phyloP scores from a whole-genome alignment of 2,329 filamentous ascomycete genomes.

The Xylaria sp. region DNA sequence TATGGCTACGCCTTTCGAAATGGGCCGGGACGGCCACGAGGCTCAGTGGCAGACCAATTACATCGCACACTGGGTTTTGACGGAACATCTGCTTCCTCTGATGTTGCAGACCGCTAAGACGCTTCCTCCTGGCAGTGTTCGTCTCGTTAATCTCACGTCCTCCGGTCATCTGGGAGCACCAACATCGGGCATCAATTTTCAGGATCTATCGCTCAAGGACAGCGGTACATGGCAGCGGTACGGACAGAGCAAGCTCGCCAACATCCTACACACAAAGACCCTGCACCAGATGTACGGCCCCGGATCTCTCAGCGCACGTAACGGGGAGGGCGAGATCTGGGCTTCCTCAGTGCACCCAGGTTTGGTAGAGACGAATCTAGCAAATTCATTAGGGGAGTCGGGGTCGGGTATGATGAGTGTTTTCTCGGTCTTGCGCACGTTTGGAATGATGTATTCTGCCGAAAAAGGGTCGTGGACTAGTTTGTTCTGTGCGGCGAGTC shows the following conservation, averaged over 20 bases:
- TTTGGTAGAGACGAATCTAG: slow-evolving; percentile 50
- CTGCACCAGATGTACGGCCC: slow-evolving; percentile 51
- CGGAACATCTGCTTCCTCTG: slow-evolving; percentile 52
- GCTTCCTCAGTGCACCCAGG: slow-evolving; percentile 54
- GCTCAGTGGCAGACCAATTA: slow-evolving; percentile 57
- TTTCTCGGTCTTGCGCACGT: slow-evolving; percentile 32
- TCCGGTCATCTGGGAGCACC: slow-evolving; percentile 45
- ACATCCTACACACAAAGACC: slow-evolving; percentile 55
- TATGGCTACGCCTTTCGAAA: slow-evolving; percentile 49
- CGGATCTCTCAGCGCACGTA: slow-evolving; percentile 43
- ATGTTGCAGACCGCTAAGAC: slow-evolving; percentile 48
- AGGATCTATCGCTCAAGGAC: slow-evolving; percentile 39
- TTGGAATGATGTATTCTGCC: slow-evolving; percentile 44
- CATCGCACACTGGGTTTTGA: slow-evolving; percentile 56
- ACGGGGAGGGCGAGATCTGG: slow-evolving; percentile 53
- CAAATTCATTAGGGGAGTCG: slow-evolving; percentile 29
- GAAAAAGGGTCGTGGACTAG: slow-evolving; percentile 52
- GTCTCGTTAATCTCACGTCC: slow-evolving; percentile 48
- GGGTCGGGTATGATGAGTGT: slow-evolving; percentile 21
- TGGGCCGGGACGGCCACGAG: slow-evolving; percentile 52
- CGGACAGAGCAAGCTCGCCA: slow-evolving; percentile 59
- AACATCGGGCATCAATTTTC: slow-evolving; percentile 44
- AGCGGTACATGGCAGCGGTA: slow-evolving; percentile 49
- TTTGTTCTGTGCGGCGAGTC: slow-evolving; percentile 52
- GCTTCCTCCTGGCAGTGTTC: slow-evolving; percentile 42